Evolutionary conservation across 371 early-diverging fungal species (phyloP).

Genomic region (Syncephalis fuscata): DNA sequence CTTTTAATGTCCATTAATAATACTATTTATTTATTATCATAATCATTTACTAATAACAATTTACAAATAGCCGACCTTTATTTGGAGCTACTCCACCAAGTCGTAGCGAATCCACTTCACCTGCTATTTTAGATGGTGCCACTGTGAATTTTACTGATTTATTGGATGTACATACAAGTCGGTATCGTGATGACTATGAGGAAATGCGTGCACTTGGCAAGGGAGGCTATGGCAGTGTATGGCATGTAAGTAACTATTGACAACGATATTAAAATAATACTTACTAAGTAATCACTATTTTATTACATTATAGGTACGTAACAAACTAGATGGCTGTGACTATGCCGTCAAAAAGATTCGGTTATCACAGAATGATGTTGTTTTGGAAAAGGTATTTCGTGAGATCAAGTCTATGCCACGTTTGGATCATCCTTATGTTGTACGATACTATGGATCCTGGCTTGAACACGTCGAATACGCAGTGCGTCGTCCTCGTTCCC

Average conservation of each 20-base stretch:
- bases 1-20: no score
- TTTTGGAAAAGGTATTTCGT: constrained; percentile 63
- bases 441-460: constrained; percentile 90
- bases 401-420: constrained; percentile 84
- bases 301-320: constrained; percentile 22
- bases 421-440: constrained; percentile 76
- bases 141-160: constrained; percentile 17
- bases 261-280: neutral
- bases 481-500: neutral
- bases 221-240: constrained; percentile 93
- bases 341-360: constrained; percentile 87
- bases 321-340: constrained; percentile 61
- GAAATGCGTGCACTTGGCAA: constrained; percentile 62
- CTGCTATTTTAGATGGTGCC: no score
- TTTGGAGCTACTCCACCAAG: no score
- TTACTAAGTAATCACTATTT: neutral
- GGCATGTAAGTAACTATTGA: constrained; percentile 22
- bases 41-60: no score
- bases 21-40: no score
- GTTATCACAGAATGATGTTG: constrained; percentile 23
- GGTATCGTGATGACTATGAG: constrained; percentile 73
- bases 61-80: no score
- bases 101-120: no score
- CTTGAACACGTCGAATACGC: constrained; percentile 43
- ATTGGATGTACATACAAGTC: constrained; percentile 39